These are phyloP conservation scores for Bipolaris bicolor DNA, from an alignment of 2,329 filamentous ascomycete species.

Conservation along the genomic window DNA sequence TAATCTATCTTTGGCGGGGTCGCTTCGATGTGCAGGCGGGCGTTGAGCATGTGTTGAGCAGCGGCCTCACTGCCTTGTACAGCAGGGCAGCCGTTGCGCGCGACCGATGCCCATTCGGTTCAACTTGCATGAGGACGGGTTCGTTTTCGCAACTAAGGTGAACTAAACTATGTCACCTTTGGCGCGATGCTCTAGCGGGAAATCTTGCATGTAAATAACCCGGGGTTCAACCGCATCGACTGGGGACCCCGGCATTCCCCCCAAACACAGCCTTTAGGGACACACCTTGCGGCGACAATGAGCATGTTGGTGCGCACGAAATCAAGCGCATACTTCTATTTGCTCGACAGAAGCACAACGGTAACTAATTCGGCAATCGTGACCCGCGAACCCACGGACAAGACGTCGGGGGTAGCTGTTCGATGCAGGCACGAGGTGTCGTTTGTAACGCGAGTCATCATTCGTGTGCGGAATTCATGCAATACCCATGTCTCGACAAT, in stretches of 20 bases:
- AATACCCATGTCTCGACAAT: slow-evolving; percentile 3
- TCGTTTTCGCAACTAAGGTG: slow-evolving; percentile 18
- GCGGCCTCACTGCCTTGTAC: slow-evolving; percentile 12
- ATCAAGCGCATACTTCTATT: neutral
- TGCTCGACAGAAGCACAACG: neutral
- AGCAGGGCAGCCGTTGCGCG: slow-evolving; percentile 18
- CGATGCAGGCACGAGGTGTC: slow-evolving; percentile 9
- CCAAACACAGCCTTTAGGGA: slow-evolving; percentile 7
- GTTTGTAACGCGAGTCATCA: slow-evolving; percentile 7
- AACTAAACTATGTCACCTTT: slow-evolving; percentile 8
- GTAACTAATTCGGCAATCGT: slow-evolving; percentile 1
- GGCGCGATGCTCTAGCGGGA: slow-evolving; percentile 7
- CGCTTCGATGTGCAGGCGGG: slow-evolving; percentile 12
- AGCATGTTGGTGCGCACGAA: neutral
- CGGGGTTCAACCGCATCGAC: slow-evolving; percentile 12
- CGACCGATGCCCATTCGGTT: slow-evolving; percentile 3
- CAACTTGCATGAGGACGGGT: slow-evolving; percentile 10
- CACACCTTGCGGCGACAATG: neutral
- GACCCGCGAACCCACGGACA: slow-evolving; percentile 1
- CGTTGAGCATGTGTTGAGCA: slow-evolving; percentile 8
- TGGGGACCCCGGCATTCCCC: slow-evolving; percentile 6
- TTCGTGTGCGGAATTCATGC: neutral
- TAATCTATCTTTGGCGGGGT: slow-evolving; percentile 4
- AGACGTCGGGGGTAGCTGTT: neutral
- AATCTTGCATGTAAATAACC: slow-evolving; percentile 25